A percentile compares a stretch with the other conserved stretches of the same genome.
These are phyloP conservation scores for Kodamaea fungicola DNA, from an alignment of 1,139 yeast species.

Conservation along the genomic window DNA sequence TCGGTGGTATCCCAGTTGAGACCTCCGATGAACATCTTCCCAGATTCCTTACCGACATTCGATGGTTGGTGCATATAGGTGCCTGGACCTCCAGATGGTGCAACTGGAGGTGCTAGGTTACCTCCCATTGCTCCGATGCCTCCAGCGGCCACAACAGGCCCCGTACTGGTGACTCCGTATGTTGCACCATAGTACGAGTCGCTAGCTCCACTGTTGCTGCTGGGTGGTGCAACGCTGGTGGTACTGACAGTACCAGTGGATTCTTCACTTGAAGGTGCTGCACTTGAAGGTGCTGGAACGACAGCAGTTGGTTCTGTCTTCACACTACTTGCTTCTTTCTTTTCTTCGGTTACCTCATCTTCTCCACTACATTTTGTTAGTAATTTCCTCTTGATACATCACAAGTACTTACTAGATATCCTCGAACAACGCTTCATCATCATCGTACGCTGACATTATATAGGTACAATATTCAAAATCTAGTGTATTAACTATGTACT, in stretches of 20 bases:
- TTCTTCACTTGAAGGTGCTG: too few relatives aligned
- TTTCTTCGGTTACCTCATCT: conserved; percentile 10
- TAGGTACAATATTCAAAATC: conserved; percentile 6
- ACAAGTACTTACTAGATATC: conserved; percentile 53
- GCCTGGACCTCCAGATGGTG: conserved; percentile 4
- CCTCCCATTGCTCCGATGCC: conserved; percentile 14
- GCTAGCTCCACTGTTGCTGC: conserved; percentile 7
- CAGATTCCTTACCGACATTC: conserved; percentile 48
- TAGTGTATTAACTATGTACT: too few relatives aligned
- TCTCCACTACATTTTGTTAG: conserved; percentile 14
- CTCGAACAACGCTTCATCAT: conserved; percentile 82
- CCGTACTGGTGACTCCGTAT: not conserved
- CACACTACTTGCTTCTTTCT: conserved; percentile 3
- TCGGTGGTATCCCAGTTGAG: conserved; percentile 98
- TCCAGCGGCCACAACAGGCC: not conserved
- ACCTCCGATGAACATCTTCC: conserved; percentile 98
- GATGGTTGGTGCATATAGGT: conserved; percentile 26
- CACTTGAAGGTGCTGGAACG: not conserved
- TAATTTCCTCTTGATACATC: not conserved
- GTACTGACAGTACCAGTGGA: conserved; percentile 9
- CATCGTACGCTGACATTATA: conserved; percentile 62
- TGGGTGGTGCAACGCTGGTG: conserved; percentile 10
- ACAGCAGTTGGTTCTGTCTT: not conserved
- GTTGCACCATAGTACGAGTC: not conserved
- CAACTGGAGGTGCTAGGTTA: conserved; percentile 11